phyloP scores from a whole-genome alignment of 2,329 filamentous ascomycete species.

The Sclerotinia borealis region DNA sequence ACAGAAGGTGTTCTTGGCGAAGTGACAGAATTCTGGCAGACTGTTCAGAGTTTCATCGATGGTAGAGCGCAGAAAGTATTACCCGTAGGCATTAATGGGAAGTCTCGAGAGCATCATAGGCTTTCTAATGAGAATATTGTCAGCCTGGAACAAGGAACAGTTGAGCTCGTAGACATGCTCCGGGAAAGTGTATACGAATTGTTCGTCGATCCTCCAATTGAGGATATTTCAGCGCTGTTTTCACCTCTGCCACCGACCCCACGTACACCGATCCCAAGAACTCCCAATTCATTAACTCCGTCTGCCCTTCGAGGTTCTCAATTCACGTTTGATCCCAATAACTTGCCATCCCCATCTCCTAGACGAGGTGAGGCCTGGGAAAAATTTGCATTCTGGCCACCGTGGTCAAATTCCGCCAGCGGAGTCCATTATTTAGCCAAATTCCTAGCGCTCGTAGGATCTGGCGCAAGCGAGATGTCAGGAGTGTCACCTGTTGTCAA shows the following conservation, averaged over 20 bases:
- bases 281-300: constrained; percentile 43
- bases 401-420: constrained; percentile 83
- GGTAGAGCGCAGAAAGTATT: constrained; percentile 76
- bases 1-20: constrained; percentile 79
- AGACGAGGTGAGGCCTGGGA: constrained; percentile 83
- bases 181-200: constrained; percentile 74
- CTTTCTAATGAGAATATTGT: constrained; percentile 64
- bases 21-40: constrained; percentile 90
- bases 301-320: constrained; percentile 61
- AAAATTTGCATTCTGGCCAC: constrained; percentile 93
- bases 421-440: constrained; percentile 86
- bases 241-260: constrained; percentile 72
- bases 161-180: constrained; percentile 79
- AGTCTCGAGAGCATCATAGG: constrained; percentile 74
- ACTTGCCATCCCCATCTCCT: constrained; percentile 69
- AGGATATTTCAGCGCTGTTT: constrained; percentile 83
- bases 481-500: constrained; percentile 60
- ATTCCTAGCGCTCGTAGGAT: constrained; percentile 76
- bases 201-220: constrained; percentile 81
- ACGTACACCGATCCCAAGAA: constrained; percentile 58
- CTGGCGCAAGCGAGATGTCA: constrained; percentile 79
- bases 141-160: constrained; percentile 68
- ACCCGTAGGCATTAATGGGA: constrained; percentile 73
- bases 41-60: constrained; percentile 80
- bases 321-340: constrained; percentile 74